Percentiles rank a stretch among this genome's conserved stretches.
Conservation (phyloP, 805 yeast genomes). For the Brettanomyces bruxellensis region DNA sequence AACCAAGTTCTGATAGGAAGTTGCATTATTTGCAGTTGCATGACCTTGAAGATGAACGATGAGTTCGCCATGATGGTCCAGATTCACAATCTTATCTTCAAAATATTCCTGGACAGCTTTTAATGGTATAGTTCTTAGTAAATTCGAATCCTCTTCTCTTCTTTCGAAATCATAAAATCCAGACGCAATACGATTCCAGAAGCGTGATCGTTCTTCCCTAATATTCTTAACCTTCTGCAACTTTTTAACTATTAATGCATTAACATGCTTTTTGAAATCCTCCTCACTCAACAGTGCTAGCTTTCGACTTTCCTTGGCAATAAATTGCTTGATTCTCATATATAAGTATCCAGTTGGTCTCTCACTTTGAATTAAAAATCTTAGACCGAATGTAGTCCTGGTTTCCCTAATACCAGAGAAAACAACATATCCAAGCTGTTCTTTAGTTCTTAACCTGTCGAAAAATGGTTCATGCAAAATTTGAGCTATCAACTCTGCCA, state of each 20-base stretch:
- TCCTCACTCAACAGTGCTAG: conserved; percentile 43
- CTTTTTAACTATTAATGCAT: conserved; percentile 57
- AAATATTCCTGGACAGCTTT: conserved; percentile 51
- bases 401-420: conserved; percentile 64
- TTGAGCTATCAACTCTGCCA: conserved; percentile 60
- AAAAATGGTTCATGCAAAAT: conserved; percentile 82
- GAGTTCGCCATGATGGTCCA: conserved; percentile 28
- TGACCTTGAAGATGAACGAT: conserved; percentile 61
- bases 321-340: conserved; percentile 63
- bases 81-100: conserved; percentile 29
- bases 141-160: conserved; percentile 45
- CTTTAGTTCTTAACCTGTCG: conserved; percentile 82
- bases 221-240: conserved; percentile 68
- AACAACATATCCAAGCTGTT: conserved; percentile 92
- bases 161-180: conserved; percentile 74
- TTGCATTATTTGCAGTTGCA: conserved; percentile 14
- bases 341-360: conserved; percentile 66
- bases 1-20: conserved; percentile 16
- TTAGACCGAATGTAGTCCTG: conserved; percentile 63
- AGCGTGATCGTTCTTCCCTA: conserved; percentile 61
- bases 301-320: conserved; percentile 35
- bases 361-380: conserved; percentile 80
- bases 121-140: conserved; percentile 45
- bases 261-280: conserved; percentile 61
- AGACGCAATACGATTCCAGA: conserved; percentile 57